phyloP scores from a whole-genome alignment of 495 filamentous ascomycete genomes.

The Xylaria telfairii region DNA sequence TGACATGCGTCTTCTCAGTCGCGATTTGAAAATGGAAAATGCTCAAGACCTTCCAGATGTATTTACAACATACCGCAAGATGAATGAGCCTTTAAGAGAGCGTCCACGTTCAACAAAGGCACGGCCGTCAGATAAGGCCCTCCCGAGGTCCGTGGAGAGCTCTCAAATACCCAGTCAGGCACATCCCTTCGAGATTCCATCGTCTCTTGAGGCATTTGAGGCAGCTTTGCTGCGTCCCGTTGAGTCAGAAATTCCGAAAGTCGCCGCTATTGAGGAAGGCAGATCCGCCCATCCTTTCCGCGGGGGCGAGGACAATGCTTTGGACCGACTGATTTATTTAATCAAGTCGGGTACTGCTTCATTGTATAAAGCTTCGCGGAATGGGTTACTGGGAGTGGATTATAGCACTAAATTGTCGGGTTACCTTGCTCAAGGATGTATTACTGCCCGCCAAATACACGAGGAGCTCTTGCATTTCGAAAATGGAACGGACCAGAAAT shows the following conservation, averaged over 20 bases:
- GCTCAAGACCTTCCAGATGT: slow-evolving; percentile 65
- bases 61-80: slow-evolving; percentile 72
- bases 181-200: slow-evolving; percentile 65
- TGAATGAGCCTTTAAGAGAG: slow-evolving; percentile 66
- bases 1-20: slow-evolving; percentile 44
- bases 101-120: slow-evolving; percentile 59
- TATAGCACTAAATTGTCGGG: slow-evolving; percentile 75
- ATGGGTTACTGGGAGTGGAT: slow-evolving; percentile 69
- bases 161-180: slow-evolving; percentile 58
- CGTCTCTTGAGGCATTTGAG: slow-evolving; percentile 54
- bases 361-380: slow-evolving; percentile 69
- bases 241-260: slow-evolving; percentile 36
- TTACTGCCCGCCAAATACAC: slow-evolving; percentile 72
- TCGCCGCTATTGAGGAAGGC: slow-evolving; percentile 52
- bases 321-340: slow-evolving; percentile 61
- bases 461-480: slow-evolving; percentile 66
- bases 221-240: slow-evolving; percentile 61
- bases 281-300: slow-evolving; percentile 67
- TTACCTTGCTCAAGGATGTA: slow-evolving; percentile 69
- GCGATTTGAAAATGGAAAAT: slow-evolving; percentile 58
- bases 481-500: slow-evolving; percentile 53
- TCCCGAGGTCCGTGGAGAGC: slow-evolving; percentile 60
- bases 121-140: slow-evolving; percentile 43
- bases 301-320: slow-evolving; percentile 67
- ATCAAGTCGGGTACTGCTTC: slow-evolving; percentile 62